phyloP scores from a whole-genome alignment of 208 protist genomes.

The Trypanosoma melophagium region DNA sequence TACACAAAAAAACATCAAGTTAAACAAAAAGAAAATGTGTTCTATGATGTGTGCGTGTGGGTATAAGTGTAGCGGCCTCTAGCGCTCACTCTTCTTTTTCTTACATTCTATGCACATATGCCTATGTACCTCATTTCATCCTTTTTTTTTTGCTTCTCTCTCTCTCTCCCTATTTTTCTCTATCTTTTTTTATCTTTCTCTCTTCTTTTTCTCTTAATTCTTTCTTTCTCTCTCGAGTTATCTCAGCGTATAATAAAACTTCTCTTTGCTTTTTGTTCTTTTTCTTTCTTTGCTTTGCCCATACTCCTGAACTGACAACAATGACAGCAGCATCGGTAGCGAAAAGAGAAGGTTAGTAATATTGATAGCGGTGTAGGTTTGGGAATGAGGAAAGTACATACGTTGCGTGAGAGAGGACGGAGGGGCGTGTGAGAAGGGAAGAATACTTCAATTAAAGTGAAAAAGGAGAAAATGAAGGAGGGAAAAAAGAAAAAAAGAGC shows the following conservation, averaged over 20 bases:
- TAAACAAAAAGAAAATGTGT: no score
- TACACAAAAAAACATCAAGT: no score
- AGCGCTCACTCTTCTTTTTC: background rate
- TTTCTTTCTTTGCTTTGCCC: constrained; percentile 24
- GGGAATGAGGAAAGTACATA: no score
- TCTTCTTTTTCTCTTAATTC: constrained; percentile 6
- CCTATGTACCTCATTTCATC: constrained; percentile 13
- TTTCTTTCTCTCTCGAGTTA: constrained; percentile 18
- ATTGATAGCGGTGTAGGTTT: no score
- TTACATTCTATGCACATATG: constrained; percentile 6
- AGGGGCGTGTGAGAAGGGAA: no score
- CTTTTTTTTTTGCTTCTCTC: constrained; percentile 22
- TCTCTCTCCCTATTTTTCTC: constrained; percentile 5
- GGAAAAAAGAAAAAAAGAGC: background rate
- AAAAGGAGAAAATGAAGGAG: background rate
- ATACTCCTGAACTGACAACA: background rate
- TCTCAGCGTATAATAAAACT: background rate
- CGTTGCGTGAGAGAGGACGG: no score
- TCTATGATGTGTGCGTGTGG: background rate
- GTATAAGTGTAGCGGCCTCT: background rate
- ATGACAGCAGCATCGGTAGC: no score
- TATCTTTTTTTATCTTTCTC: constrained; percentile 4
- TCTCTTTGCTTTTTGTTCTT: constrained; percentile 9
- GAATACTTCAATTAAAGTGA: background rate
- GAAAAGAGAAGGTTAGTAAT: no score